Evolutionary conservation across 108 stramenopile species (phyloP).

Genomic region (Nannochloropsis salina): DNA sequence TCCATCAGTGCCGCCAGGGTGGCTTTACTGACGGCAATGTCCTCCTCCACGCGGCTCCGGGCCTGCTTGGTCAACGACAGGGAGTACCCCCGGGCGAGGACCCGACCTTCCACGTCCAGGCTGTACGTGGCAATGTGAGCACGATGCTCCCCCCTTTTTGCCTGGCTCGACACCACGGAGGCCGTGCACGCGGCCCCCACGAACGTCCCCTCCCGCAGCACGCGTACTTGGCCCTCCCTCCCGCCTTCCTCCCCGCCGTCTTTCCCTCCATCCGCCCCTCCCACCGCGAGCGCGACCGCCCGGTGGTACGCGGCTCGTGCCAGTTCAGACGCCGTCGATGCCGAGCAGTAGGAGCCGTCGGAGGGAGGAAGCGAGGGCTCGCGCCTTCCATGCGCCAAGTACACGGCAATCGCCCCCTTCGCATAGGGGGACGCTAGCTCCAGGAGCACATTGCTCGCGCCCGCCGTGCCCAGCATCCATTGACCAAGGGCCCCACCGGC

Average conservation of each 20-base stretch:
- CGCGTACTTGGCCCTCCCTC: background rate
- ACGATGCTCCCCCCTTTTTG: background rate
- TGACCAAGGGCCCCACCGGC: background rate
- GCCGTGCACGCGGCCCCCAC: background rate
- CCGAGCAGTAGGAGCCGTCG: background rate
- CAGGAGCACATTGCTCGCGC: background rate
- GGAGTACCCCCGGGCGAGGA: background rate
- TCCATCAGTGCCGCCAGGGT: slow-evolving; percentile 19
- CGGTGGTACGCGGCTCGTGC: background rate
- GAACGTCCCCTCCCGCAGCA: background rate
- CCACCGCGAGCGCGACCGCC: background rate
- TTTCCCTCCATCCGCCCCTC: background rate
- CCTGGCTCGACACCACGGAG: background rate
- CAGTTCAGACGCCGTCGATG: slow-evolving; percentile 9
- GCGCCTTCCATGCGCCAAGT: background rate
- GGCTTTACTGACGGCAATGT: background rate
- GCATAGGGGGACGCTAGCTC: background rate
- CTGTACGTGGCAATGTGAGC: background rate
- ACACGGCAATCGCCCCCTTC: background rate
- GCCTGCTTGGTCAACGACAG: background rate
- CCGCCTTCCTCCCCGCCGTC: background rate
- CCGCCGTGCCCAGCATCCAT: background rate
- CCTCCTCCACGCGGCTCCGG: slow-evolving; percentile 5
- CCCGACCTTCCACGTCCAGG: background rate
- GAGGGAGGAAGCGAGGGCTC: background rate